Evolutionary conservation across 2,329 filamentous ascomycete genomes (phyloP), one percentile per base, ranked within the genome.

Genomic region (Claviceps monticola): DNA sequence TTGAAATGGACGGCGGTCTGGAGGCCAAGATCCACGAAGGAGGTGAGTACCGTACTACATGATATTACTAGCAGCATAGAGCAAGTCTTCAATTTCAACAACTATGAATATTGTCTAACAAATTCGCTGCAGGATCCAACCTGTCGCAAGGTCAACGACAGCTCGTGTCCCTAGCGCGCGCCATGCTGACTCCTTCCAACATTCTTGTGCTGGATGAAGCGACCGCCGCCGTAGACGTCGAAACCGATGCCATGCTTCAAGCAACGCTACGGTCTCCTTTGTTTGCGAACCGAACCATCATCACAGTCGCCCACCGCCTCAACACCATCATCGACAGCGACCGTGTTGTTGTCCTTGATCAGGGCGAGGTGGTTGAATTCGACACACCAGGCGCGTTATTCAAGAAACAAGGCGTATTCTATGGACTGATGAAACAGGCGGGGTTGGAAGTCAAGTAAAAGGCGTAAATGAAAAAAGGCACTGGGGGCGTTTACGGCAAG

Each of bases 161-260:
- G 70, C 82, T 98, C 54, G 79, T 98, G 50, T 96, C 90, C 17
- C 78, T 98, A 46, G 93, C 94, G 42, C 88, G 93, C 48, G 94
- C 94, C 29, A 80, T 98, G 66, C 78, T 98, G 47, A 94, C 91
- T 5, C 93, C 93, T 14, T 95, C 88, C 69, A 97, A 97, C 69
- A 97, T 98, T 61, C 78, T 98, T 55, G 90, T 98, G 2, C 78
- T 98, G 29, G 93, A 98, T 66, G 93, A 98, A 76, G 93, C 94
- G 53, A 98, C 93, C 34, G 89, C 89, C 58, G 80, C 75, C 23
- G 79, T 84, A 11, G 80, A 85, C 62, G 74, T 84, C 43, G 76
- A 84, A 68, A 85, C 82, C 23, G 82, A 85, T 62, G 79, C 79
- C 51, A 71, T 83, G 70, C 70, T 85, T 51, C 82, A 85, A 69